phyloP scores from a whole-genome alignment of 169 alveolate genomes.

The Neospora caninum region DNA sequence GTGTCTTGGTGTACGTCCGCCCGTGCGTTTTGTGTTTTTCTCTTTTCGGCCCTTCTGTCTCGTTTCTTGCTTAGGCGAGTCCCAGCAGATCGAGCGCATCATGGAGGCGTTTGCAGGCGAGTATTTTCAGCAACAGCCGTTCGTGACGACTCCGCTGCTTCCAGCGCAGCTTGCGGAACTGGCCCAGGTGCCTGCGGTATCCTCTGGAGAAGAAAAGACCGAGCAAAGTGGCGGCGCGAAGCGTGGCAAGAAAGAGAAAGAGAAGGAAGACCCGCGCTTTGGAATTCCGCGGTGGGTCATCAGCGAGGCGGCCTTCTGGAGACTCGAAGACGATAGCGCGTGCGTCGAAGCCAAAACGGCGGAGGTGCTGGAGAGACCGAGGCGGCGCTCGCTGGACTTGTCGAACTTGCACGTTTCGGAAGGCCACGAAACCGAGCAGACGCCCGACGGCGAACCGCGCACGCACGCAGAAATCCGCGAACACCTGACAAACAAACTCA shows the following conservation, averaged over 20 bases:
- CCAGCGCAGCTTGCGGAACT: slow-evolving; percentile 36
- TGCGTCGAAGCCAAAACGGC: background rate
- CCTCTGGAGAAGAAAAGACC: background rate
- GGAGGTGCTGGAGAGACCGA: no score
- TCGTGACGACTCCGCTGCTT: slow-evolving; percentile 36
- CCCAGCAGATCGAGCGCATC: slow-evolving; percentile 91
- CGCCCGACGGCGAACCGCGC: background rate
- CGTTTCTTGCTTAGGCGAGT: slow-evolving; percentile 71
- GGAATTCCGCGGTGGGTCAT: slow-evolving; percentile 20
- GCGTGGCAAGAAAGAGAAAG: background rate
- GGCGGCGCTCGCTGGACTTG: background rate
- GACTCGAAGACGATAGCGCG: background rate
- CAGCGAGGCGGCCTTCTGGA: slow-evolving; percentile 13
- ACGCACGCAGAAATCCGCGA: no score
- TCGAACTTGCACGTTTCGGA: background rate
- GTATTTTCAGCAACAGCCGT: slow-evolving; percentile 76
- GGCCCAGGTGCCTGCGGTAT: background rate
- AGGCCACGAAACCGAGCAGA: background rate
- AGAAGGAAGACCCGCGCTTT: slow-evolving; percentile 3
- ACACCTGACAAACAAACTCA: no score
- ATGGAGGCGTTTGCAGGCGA: slow-evolving; percentile 86
- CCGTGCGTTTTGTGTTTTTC: no score
- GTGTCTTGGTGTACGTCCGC: no score
- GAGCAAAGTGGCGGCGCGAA: background rate
- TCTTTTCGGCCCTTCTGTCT: background rate